phyloP scores from a whole-genome alignment of 441 rosid genomes.

The Kokia cookei region DNA sequence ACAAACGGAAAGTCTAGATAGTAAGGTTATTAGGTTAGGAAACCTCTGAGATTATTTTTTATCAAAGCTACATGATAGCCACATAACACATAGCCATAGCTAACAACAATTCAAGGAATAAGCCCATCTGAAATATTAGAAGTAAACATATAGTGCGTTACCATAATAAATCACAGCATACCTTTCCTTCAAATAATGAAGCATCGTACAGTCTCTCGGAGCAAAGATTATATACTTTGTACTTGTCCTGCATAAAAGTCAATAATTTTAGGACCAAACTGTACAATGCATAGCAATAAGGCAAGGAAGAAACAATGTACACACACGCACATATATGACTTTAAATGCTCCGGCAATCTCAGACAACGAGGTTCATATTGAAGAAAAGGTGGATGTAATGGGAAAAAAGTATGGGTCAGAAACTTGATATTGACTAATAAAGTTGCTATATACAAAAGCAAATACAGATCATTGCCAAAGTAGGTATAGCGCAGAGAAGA shows the following conservation, averaged over 20 bases:
- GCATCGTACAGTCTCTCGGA: slow-evolving; percentile 92
- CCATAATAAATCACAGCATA: slow-evolving; percentile 14
- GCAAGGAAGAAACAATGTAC: too few species aligned
- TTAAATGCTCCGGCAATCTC: neutral
- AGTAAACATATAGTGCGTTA: neutral
- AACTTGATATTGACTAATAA: neutral
- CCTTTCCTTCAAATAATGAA: slow-evolving; percentile 74
- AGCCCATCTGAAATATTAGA: neutral
- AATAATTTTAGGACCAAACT: slow-evolving; percentile 5
- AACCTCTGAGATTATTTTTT: neutral
- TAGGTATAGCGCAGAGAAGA: neutral
- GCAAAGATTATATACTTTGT: slow-evolving; percentile 94
- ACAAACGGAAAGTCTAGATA: neutral
- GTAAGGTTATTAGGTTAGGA: neutral
- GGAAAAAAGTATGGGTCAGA: neutral
- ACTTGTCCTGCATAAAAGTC: slow-evolving; percentile 57
- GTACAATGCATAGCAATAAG: neutral
- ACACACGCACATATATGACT: neutral
- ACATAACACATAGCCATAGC: neutral
- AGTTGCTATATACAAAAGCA: neutral
- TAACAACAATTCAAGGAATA: neutral
- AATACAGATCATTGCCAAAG: neutral
- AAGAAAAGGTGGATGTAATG: neutral
- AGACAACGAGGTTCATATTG: neutral
- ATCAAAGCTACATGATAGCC: neutral